Base-by-base conservation (phyloP, 345 rosid species). In the Arabis hirsuta region DNA sequence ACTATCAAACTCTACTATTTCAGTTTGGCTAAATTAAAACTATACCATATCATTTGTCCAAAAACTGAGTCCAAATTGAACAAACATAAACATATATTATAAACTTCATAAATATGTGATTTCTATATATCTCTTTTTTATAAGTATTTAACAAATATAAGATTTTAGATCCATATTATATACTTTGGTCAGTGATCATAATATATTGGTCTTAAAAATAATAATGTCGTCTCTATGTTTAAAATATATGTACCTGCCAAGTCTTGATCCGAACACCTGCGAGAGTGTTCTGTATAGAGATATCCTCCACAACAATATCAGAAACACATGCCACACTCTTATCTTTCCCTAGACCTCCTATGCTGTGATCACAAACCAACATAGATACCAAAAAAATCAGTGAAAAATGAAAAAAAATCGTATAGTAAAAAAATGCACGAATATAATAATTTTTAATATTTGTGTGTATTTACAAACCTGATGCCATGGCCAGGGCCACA, bases 401-500 rank as follows among this genome's bases (percentile, higher is more conserved):
- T 60, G 12, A 44, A 27, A 38, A n/a, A 0, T 39, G 5, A 34
- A 55, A 27, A 2, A 20, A 6, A 0, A 19, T 2, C 22, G 0
- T 53, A 26, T 10, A n/a, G 10, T 53, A 14, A 12, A 50, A n/a
- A n/a, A 7, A 38, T 19, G 12, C 7, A 6, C 1, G 6, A 32
- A 32, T 32, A 32, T 32, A 27, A 27, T 27, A 32, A 5, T 4
- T 32, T 32, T 6, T 32, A 29, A 34, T 34, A 34, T 34, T 34
- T 36, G 39, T 36, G 41, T 36, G 41, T 36, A 36, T 36, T 2
- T 27, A 69, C n/a, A 19, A 75, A 90, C 96, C 98, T 92, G 36
- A 90, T 87, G 0, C 98, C 98, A 76, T 90, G 98, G n/a, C 97
- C 97, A 41, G 98, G 97, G 67, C 98, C 93, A 46, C 97, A 90